phyloP scores from a whole-genome alignment of 2,329 filamentous ascomycete genomes.

The Trichoderma gracile region DNA sequence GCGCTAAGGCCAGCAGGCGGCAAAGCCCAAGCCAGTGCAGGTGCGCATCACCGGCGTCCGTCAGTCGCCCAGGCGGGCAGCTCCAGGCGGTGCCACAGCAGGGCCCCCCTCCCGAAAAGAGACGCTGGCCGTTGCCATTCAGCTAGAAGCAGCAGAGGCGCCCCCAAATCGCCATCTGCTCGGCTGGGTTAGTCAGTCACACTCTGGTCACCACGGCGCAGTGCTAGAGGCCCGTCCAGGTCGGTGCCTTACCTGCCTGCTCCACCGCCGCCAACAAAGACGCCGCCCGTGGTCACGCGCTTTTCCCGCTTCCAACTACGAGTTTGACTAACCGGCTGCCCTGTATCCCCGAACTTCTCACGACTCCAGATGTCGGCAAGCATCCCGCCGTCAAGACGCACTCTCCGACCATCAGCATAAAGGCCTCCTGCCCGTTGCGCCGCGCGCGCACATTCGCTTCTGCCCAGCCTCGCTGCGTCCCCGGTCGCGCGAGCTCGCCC shows the following conservation, averaged over 20 bases:
- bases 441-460: conserved; percentile 5
- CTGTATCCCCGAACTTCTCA: conserved; percentile 35
- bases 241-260: conserved; percentile 1
- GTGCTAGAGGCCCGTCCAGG: background rate
- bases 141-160: background rate
- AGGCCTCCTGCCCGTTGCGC: background rate
- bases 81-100: conserved; percentile 18
- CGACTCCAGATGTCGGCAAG: conserved; percentile 30
- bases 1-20: conserved; percentile 6
- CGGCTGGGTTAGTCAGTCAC: too few relatives aligned
- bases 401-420: conserved; percentile 10
- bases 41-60: background rate
- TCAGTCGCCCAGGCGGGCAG: conserved; percentile 1
- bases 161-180: too few relatives aligned
- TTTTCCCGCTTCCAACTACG: conserved; percentile 38
- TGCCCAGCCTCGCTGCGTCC: background rate
- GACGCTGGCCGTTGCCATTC: background rate
- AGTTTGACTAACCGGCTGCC: too few relatives aligned
- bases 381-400: conserved; percentile 30
- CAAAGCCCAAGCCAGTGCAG: background rate
- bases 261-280: conserved; percentile 25
- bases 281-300: conserved; percentile 42
- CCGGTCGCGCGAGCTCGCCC: conserved; percentile 14
- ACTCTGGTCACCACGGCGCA: background rate
- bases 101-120: conserved; percentile 5